Evolutionary conservation across 345 rosid species (phyloP), one percentile per base, ranked within the genome.

Genomic region (Brassica carinata): DNA sequence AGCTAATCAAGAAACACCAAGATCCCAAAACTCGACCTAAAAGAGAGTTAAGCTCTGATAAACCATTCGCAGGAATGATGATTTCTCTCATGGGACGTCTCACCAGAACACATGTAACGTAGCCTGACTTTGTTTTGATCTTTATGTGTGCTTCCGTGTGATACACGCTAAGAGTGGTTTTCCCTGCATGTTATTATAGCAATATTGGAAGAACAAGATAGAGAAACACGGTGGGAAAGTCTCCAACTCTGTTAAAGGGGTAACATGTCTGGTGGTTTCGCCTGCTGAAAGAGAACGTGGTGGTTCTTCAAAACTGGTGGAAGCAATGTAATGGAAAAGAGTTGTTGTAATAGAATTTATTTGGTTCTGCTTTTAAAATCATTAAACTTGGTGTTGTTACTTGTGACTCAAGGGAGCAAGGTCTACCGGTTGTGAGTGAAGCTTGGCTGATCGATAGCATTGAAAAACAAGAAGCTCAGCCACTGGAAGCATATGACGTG

Each of bases 361-460:
- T 8, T 51, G 14, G 31, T 53, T 71, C 13, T 8, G 6, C 6
- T 4, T 38, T 8, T 5, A 27, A 27, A 27, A 27, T 27, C 30
- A 27, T 27, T 27, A 27, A 27, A 27, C 36, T 29, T 2, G 1
- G 29, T 31, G 5, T 55, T 23, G 18, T 55, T 80, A 27, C 19
- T 58, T 67, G 23, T 59, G 8, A 3, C 0, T 36, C 23, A 78
- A 92, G 94, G 83, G 95, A 92, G 70, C 80, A 84, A 75, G 89
- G 88, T 23, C 17, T 87, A 8, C 84, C 83, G 0, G 89, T 92
- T 8, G 97, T 91, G 71, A 85, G 91, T 0, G 94, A 91, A 71
- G 86, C 83, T 7, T 92, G 97, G 98, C 67, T 92, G 87, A 48
- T 86, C 0, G 91, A 94, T 71, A 90, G 89, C 75, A 85, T 91